Evolutionary conservation across 805 yeast species (phyloP).

Genomic region (Wickerhamomyces subpelliculosus): DNA sequence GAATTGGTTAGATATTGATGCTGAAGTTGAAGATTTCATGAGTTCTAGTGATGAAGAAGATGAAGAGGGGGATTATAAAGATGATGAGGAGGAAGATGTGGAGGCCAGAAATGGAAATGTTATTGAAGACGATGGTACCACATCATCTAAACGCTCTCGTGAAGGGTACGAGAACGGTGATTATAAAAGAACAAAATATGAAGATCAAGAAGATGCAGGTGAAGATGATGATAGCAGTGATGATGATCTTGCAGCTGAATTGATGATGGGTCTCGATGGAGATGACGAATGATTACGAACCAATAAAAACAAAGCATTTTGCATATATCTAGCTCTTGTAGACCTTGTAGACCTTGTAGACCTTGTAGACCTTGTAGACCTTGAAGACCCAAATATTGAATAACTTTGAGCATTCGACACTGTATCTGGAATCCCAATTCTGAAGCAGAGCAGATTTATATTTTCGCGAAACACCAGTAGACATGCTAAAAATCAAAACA

Average conservation of each 20-base stretch:
- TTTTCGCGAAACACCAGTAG: too few relatives aligned
- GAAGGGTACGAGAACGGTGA: constrained; percentile 22
- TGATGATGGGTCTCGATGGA: constrained; percentile 22
- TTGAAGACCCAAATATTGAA: too few relatives aligned
- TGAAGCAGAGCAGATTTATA: too few relatives aligned
- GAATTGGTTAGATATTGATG: constrained; percentile 29
- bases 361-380: too few relatives aligned
- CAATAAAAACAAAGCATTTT: not conserved
- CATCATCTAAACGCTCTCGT: constrained; percentile 8
- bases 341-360: too few relatives aligned
- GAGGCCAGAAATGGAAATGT: too few relatives aligned
- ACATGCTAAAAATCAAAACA: too few relatives aligned
- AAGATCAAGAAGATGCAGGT: constrained; percentile 20
- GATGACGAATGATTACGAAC: constrained; percentile 4
- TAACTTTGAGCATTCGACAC: too few relatives aligned
- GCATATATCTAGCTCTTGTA: not conserved
- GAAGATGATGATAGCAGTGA: constrained; percentile 19
- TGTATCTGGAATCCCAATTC: too few relatives aligned
- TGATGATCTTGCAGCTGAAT: constrained; percentile 24
- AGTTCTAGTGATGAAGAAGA: constrained; percentile 31
- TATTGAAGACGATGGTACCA: constrained; percentile 11
- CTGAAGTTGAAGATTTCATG: constrained; percentile 47
- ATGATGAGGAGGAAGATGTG: constrained; percentile 18
- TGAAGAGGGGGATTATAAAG: constrained; percentile 17
- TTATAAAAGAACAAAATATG: constrained; percentile 24